Evolutionary conservation across 2,329 filamentous ascomycete genomes (phyloP).

Genomic region (Fusarium luffae): DNA sequence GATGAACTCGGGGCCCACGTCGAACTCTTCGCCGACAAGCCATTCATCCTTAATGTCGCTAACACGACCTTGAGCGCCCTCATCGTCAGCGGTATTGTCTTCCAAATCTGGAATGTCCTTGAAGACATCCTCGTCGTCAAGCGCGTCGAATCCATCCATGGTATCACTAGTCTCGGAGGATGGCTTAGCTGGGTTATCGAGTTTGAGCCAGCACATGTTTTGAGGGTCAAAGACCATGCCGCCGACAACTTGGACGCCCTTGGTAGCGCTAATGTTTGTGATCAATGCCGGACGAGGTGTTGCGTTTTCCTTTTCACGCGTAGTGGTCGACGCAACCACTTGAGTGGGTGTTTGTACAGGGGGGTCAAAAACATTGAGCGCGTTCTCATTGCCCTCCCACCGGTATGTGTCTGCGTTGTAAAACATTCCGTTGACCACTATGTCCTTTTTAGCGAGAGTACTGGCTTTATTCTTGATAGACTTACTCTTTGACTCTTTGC

Average conservation of each 20-base stretch:
- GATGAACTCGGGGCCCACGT: constrained; percentile 95
- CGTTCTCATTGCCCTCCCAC: constrained; percentile 98
- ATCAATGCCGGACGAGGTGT: constrained; percentile 83
- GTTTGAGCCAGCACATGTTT: constrained; percentile 97
- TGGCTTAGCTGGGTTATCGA: constrained; percentile 62
- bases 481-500: constrained; percentile 84
- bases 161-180: constrained; percentile 65
- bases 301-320: constrained; percentile 66
- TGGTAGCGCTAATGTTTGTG: constrained; percentile 84
- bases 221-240: constrained; percentile 98
- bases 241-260: constrained; percentile 93
- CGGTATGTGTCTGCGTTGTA: constrained; percentile 88
- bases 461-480: neutral
- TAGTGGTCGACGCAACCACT: constrained; percentile 53
- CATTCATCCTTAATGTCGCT: constrained; percentile 79
- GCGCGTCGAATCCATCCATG: constrained; percentile 73
- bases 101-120: constrained; percentile 94
- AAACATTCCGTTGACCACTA: constrained; percentile 92
- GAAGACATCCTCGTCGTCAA: constrained; percentile 92
- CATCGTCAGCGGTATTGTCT: constrained; percentile 68
- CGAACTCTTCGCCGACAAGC: constrained; percentile 94
- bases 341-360: constrained; percentile 66
- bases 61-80: constrained; percentile 61
- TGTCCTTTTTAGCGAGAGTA: constrained; percentile 46
- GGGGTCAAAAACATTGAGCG: constrained; percentile 79